Evolutionary conservation across 2,329 filamentous ascomycete species (phyloP).

Genomic region (Scopulariopsis brevicaulis): DNA sequence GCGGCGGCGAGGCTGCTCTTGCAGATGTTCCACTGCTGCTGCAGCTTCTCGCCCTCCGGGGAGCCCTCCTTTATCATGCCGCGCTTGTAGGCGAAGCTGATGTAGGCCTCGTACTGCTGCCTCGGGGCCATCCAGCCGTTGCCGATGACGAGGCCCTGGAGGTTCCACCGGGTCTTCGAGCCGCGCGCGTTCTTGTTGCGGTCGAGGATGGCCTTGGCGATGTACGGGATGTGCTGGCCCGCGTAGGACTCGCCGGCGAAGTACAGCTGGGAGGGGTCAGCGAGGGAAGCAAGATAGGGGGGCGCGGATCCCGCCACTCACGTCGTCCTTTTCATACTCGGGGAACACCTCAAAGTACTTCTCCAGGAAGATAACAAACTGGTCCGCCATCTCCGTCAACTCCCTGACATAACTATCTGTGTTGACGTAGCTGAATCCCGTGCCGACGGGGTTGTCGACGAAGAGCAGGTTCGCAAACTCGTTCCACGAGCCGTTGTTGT

Average conservation of each 20-base stretch:
- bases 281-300: no score
- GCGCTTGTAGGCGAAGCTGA: conserved; percentile 69
- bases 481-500: conserved; percentile 95
- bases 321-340: conserved; percentile 84
- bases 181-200: conserved; percentile 52
- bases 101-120: conserved; percentile 83
- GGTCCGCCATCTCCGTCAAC: conserved; percentile 75
- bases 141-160: conserved; percentile 82
- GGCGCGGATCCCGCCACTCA: conserved; percentile 37
- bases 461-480: conserved; percentile 97
- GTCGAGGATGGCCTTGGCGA: conserved; percentile 80
- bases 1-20: conserved; percentile 42
- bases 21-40: conserved; percentile 60
- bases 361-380: conserved; percentile 81
- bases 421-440: conserved; percentile 91
- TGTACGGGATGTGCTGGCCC: conserved; percentile 94
- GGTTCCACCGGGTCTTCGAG: conserved; percentile 50
- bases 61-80: conserved; percentile 60
- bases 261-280: conserved; percentile 54
- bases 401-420: conserved; percentile 80
- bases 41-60: conserved; percentile 50
- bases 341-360: conserved; percentile 89
- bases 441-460: conserved; percentile 93
- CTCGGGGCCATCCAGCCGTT: conserved; percentile 93
- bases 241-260: conserved; percentile 90